Evolutionary conservation across 805 yeast species (phyloP).

Genomic region (Metschnikowia arizonensis): DNA sequence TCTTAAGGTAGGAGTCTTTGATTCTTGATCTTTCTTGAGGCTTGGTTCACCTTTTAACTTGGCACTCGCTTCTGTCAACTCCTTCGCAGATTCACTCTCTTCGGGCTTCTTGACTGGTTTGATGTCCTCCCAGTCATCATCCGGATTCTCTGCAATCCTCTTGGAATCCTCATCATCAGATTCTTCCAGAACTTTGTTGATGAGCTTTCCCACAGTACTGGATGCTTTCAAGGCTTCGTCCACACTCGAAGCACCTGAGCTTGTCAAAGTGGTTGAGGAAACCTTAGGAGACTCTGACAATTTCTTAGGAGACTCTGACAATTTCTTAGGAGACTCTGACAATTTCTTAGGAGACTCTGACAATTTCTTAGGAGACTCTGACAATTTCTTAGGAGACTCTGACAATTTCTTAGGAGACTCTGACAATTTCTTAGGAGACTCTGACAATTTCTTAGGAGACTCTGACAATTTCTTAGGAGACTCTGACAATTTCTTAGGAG

Average conservation of each 20-base stretch:
- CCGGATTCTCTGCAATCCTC: slow-evolving; percentile 19
- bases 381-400: too few species aligned
- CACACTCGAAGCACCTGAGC: slow-evolving; percentile 8
- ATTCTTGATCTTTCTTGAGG: slow-evolving; percentile 11
- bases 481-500: too few species aligned
- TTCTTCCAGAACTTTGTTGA: slow-evolving; percentile 36
- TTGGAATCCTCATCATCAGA: slow-evolving; percentile 36
- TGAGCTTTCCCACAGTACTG: slow-evolving; percentile 31
- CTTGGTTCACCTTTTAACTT: not conserved
- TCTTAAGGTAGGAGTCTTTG: slow-evolving; percentile 50
- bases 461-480: too few species aligned
- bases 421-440: too few species aligned
- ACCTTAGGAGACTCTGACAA: not conserved
- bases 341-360: too few species aligned
- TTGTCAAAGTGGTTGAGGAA: not conserved
- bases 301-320: too few species aligned
- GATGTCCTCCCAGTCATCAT: slow-evolving; percentile 41
- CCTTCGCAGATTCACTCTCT: not conserved
- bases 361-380: too few species aligned
- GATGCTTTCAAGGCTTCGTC: slow-evolving; percentile 38
- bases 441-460: too few species aligned
- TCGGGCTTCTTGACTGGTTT: slow-evolving; percentile 18
- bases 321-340: too few species aligned
- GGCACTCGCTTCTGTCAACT: too few species aligned
- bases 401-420: too few species aligned